Percentiles rank a stretch among this genome's conserved stretches.
Conservation (phyloP, 768 basidiomycete genomes). For the Trametes sanguinea region DNA sequence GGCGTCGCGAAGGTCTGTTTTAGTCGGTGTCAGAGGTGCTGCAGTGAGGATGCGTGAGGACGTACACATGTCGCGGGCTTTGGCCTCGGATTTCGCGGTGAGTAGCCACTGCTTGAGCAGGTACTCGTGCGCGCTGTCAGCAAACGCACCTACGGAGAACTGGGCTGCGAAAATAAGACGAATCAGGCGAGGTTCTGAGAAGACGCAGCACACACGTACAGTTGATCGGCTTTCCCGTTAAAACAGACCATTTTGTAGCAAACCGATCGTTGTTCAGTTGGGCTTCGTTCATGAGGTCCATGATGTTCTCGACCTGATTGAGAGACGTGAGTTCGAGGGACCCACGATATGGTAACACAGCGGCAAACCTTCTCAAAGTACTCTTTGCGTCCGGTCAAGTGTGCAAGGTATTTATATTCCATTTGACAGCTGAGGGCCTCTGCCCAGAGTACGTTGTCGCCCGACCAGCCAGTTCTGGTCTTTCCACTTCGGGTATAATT, state of each 20-base stretch:
- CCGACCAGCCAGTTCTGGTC: constrained; percentile 40
- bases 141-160: constrained; percentile 63
- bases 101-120: constrained; percentile 75
- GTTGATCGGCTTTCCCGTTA: constrained; percentile 21
- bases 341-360: too few relatives aligned
- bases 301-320: constrained; percentile 50
- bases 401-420: constrained; percentile 86
- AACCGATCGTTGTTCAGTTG: constrained; percentile 24
- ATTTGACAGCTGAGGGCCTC: constrained; percentile 84
- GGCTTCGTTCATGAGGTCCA: constrained; percentile 43
- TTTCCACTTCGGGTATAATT: constrained; percentile 38
- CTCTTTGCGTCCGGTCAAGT: constrained; percentile 69
- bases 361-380: constrained; percentile 57
- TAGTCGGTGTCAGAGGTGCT: not conserved
- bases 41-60: not conserved
- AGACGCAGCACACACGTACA: constrained; percentile 8
- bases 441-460: constrained; percentile 47
- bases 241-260: constrained; percentile 26
- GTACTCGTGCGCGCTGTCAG: constrained; percentile 81
- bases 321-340: too few relatives aligned
- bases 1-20: constrained; percentile 59
- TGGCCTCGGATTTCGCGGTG: constrained; percentile 62
- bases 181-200: not conserved
- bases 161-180: constrained; percentile 10
- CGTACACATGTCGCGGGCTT: constrained; percentile 69